Conservation (phyloP, 139 green algal species). For the Chlamydomonas schloesseri region DNA sequence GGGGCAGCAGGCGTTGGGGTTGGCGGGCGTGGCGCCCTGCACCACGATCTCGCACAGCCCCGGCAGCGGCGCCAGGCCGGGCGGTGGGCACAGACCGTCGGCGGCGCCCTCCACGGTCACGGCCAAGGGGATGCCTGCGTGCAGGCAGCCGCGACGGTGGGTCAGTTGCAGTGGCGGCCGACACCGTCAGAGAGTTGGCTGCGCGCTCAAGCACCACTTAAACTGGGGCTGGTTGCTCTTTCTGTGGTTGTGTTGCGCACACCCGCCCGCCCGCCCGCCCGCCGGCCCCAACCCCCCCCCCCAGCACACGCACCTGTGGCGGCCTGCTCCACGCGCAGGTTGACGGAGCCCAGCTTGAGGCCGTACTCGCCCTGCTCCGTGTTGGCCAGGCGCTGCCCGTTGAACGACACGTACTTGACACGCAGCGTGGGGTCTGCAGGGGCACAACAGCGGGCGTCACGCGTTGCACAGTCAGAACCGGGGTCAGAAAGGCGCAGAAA, state of each 20-base stretch:
- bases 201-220: no score
- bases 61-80: conserved; percentile 21
- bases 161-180: no score
- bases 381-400: conserved; percentile 20
- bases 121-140: conserved; percentile 25
- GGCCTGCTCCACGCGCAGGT: neutral
- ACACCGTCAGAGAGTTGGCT: no score
- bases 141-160: no score
- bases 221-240: no score
- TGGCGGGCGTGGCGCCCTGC: conserved; percentile 16
- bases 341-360: conserved; percentile 8
- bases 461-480: no score
- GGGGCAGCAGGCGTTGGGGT: conserved; percentile 48
- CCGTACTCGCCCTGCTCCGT: conserved; percentile 34
- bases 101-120: conserved; percentile 46
- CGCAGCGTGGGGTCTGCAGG: conserved; percentile 44
- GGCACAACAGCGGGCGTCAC: no score
- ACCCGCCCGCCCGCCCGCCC: no score
- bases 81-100: conserved; percentile 33
- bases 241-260: no score
- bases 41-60: conserved; percentile 49
- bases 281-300: no score
- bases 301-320: no score
- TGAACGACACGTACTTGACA: conserved; percentile 43
- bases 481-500: no score